Base-by-base conservation (phyloP, 176 grass and related monocot species). In the Musa acuminata region DNA sequence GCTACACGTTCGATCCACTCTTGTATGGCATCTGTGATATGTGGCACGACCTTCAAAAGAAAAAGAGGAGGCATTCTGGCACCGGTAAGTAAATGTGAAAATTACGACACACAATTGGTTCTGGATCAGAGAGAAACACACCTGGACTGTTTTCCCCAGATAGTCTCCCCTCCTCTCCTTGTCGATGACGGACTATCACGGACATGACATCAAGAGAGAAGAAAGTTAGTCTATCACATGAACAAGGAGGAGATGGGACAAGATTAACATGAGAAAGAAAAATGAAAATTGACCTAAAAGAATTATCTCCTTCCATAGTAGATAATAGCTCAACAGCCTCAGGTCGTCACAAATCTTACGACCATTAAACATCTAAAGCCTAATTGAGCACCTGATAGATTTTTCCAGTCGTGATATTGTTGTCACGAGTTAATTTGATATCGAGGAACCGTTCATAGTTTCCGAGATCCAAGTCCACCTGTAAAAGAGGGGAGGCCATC, bases 341-440 rank as follows among this genome's bases (percentile, higher is more conserved):
- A 22, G 17, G 35, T 43, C 35, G 35, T 6, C 35, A 43, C 35
- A 43, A 43, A 6, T 43, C 2, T 29, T 29, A 29, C 2, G 2
- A 29, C 2, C 29, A 29, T 43, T 6, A 43, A 43, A 43, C 35
- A 6, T 43, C 0, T 43, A 43, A 43, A 43, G 35, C 4, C 35
- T 6, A 6, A 43, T 43, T 5, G 35, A 43, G 35, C 35, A 96
- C 92, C 92, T 96, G 92, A 75, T 92, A 96, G 55, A 96, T 84
- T 72, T 96, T 96, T 82, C 92, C 92, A 53, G 92, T 96, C 68
- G 92, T 96, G 66, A 96, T 92, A 75, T 96, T 96, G 87, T 96
- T 85, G 78, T 96, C 92, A 77, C 79, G 79, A 80, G 89, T 92
- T 80, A 96, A 74, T 90, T 86, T 96, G 78, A 92, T 82, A 80